Base-by-base conservation (phyloP, 2,329 filamentous ascomycete species). In the Onygena corvina region DNA sequence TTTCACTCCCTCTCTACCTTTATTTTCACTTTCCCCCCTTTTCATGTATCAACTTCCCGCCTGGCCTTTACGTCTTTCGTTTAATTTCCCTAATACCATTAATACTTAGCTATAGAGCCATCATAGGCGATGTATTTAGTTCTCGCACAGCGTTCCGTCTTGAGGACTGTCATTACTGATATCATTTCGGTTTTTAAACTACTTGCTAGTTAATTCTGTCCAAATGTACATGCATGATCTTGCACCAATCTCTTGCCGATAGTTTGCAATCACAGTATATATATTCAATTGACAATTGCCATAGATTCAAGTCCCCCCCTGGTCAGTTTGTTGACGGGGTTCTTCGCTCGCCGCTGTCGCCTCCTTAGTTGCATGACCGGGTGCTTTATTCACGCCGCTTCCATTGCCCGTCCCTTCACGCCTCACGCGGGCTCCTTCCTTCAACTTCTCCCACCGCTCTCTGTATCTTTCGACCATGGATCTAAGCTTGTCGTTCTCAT, bases 361-460 rank as follows among this genome's bases (percentile, higher is more conserved):
- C 4, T 42, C 38, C 38, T 42, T 42, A n/a, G 25, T 7, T 20
- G 27, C n/a, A 4, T 16, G 29, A 6, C 16, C 7, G 1, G 46
- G n/a, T 3, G 20, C 20, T 23, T 30, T 42, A 29, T 21, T 31
- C 27, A 20, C 18, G 29, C 38, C 36, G 8, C 29, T 40, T 27
- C 58, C 54, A 38, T 27, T 44, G 18, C 48, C 51, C 45, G 51
- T 51, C n/a, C 59, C 55, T 47, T 65, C 64, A 47, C 64, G 58
- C 50, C 69, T 62, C 11, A 63, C 67, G 55, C 70, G 75, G 1
- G 81, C 81, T 0, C 78, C 77, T 42, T 80, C 77, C 63, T 84
- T 83, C 56, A 86, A 63, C 56, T 77, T 78, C 63, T 84, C 80
- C 79, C 80, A 85, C 52, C 79, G 74, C 50, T 81, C 76, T 46